Conservation (phyloP, 768 basidiomycete genomes). For the Boletales sp. region DNA sequence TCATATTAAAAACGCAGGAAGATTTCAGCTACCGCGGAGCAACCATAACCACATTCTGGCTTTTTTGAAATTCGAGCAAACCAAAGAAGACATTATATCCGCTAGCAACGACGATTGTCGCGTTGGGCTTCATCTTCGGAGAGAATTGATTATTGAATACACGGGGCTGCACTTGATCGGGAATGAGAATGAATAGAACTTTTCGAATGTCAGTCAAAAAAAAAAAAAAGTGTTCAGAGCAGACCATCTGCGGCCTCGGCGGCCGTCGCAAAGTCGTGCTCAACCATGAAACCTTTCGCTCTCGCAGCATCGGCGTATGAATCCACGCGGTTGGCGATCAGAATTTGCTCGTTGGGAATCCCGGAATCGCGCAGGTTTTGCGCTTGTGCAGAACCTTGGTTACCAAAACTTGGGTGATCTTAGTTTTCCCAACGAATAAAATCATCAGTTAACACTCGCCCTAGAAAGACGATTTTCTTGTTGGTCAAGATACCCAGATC, state of each 20-base stretch:
- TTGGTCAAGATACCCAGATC: conserved; percentile 43
- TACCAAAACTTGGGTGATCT: conserved; percentile 46
- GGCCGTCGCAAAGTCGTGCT: conserved; percentile 54
- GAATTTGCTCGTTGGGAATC: conserved; percentile 56
- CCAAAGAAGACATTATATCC: conserved; percentile 66
- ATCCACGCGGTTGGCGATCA: conserved; percentile 57
- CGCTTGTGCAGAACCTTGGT: conserved; percentile 64
- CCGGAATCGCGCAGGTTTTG: conserved; percentile 64
- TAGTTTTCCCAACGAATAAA: not conserved
- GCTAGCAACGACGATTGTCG: conserved; percentile 55
- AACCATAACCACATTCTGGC: conserved; percentile 64
- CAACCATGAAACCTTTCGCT: conserved; percentile 54
- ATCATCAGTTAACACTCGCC: conserved; percentile 32
- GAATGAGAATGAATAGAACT: conserved; percentile 62
- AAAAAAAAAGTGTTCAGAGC: conserved; percentile 1
- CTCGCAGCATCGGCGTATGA: conserved; percentile 55
- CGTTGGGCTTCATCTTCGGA: conserved; percentile 45
- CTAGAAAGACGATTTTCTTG: conserved; percentile 59
- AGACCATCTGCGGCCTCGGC: conserved; percentile 53
- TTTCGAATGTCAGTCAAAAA: not conserved
- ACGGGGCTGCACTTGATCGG: conserved; percentile 61
- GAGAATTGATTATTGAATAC: conserved; percentile 57
- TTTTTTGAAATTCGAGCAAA: conserved; percentile 48
- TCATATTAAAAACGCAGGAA: not conserved
- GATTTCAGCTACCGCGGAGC: conserved; percentile 44